These are phyloP conservation scores for Arachis monticola DNA, from an alignment of 331 rosid species.

Conservation along the genomic window DNA sequence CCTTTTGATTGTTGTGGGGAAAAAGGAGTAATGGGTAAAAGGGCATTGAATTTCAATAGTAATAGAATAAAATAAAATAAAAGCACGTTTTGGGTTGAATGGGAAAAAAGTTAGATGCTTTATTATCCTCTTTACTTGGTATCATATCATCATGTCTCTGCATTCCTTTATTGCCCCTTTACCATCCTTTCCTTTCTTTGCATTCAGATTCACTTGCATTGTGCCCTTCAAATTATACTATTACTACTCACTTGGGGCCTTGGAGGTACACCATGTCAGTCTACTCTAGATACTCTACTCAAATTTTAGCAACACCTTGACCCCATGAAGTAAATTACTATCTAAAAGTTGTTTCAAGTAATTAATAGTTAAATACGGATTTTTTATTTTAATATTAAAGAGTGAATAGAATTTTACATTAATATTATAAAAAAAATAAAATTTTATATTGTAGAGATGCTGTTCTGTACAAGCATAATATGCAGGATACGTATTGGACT, in stretches of 20 bases:
- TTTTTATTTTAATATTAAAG: too few species aligned
- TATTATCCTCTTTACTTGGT: slow-evolving; percentile 41
- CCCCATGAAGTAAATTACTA: neutral
- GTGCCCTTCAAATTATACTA: neutral
- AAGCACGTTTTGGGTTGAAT: slow-evolving; percentile 88
- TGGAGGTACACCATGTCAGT: neutral
- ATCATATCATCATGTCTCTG: slow-evolving; percentile 37
- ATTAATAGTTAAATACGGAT: too few species aligned
- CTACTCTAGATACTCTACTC: neutral
- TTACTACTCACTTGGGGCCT: neutral
- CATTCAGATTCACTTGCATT: neutral
- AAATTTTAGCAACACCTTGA: neutral
- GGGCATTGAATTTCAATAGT: slow-evolving; percentile 10
- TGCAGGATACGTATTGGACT: too few species aligned
- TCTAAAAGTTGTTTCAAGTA: too few species aligned
- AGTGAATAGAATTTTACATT: too few species aligned
- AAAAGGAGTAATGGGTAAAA: slow-evolving; percentile 28
- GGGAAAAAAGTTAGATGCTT: slow-evolving; percentile 52
- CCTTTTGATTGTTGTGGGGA: slow-evolving; percentile 21
- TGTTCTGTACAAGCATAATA: too few species aligned
- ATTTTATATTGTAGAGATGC: too few species aligned
- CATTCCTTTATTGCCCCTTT: slow-evolving; percentile 36
- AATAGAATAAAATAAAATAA: slow-evolving; percentile 41
- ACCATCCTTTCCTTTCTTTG: neutral
- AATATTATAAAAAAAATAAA: too few species aligned